These are phyloP conservation scores for Petasospora fabianii DNA, from an alignment of 1,139 yeast species.

Conservation along the genomic window DNA sequence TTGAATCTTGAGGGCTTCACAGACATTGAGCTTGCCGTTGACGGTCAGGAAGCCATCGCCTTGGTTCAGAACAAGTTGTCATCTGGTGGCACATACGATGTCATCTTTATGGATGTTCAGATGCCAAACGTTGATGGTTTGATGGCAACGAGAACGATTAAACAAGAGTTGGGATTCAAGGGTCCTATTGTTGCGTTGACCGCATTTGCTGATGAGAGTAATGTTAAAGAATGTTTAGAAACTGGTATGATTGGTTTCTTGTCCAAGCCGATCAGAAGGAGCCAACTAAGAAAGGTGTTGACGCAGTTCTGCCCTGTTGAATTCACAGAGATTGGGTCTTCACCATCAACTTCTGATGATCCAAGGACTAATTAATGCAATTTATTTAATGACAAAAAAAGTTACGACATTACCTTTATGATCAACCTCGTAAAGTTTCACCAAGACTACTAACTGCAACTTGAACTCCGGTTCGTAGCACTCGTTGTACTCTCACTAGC, in stretches of 20 bases:
- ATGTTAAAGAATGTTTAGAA: constrained; percentile 69
- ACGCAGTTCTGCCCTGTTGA: constrained; percentile 33
- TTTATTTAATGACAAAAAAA: background rate
- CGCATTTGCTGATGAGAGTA: constrained; percentile 89
- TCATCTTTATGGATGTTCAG: constrained; percentile 93
- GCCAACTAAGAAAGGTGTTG: constrained; percentile 51
- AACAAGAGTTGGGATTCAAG: constrained; percentile 63
- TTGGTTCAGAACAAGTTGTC: constrained; percentile 9
- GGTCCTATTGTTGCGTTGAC: constrained; percentile 90
- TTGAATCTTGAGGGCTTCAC: constrained; percentile 71
- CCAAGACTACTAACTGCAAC: background rate
- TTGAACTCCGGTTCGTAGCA: background rate
- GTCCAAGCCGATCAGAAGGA: constrained; percentile 80
- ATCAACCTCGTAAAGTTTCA: no score
- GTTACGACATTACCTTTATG: no score
- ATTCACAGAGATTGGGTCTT: constrained; percentile 2
- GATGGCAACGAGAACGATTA: constrained; percentile 70
- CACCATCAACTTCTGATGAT: background rate
- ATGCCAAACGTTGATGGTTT: constrained; percentile 94
- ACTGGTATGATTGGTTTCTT: constrained; percentile 89
- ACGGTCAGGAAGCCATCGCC: constrained; percentile 86
- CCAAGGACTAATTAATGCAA: background rate
- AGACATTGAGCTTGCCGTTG: constrained; percentile 72
- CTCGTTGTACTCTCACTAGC: no score
- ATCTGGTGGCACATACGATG: constrained; percentile 39